Evolutionary conservation across 2,329 filamentous ascomycete genomes (phyloP).

Genomic region (Aureobasidium pullulans): DNA sequence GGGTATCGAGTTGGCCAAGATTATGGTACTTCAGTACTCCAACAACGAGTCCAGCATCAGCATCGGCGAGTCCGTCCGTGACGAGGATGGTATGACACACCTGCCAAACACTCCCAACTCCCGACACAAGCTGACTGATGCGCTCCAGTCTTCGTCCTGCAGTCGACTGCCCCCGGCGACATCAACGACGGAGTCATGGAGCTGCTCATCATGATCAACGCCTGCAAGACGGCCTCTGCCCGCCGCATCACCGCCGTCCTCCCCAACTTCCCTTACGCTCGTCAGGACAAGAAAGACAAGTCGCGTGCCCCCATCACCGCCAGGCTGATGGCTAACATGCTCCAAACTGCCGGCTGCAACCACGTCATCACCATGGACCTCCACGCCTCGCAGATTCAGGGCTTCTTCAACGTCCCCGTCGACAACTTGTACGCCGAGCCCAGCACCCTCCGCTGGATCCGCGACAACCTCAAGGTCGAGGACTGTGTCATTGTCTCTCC

Average conservation of each 20-base stretch:
- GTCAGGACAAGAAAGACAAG: conserved; percentile 97
- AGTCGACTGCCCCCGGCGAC: conserved; percentile 89
- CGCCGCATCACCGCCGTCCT: conserved; percentile 91
- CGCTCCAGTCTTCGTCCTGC: conserved; percentile 73
- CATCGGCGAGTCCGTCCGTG: conserved; percentile 89
- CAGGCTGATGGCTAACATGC: conserved; percentile 94
- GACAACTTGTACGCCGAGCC: conserved; percentile 90
- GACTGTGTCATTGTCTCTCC: conserved; percentile 93
- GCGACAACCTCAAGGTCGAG: conserved; percentile 70
- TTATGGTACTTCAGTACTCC: conserved; percentile 74
- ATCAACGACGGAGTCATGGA: conserved; percentile 99
- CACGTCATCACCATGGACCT: conserved; percentile 95
- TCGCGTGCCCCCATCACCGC: conserved; percentile 93
- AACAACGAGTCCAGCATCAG: conserved; percentile 86
- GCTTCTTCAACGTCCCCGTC: conserved; percentile 82
- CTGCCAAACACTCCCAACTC: background rate
- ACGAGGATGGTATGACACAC: conserved; percentile 68
- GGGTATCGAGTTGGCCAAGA: conserved; percentile 70
- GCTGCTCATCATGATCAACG: conserved; percentile 95
- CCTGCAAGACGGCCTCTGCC: conserved; percentile 77
- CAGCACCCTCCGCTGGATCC: conserved; percentile 83
- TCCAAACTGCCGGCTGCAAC: conserved; percentile 88
- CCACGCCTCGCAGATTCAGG: conserved; percentile 88
- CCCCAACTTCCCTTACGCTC: conserved; percentile 92
- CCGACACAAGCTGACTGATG: conserved; percentile 19